Percentiles rank a stretch among this genome's conserved stretches.
phyloP scores from a whole-genome alignment of 345 rosid species.

The Excoecaria cochinchinensis region DNA sequence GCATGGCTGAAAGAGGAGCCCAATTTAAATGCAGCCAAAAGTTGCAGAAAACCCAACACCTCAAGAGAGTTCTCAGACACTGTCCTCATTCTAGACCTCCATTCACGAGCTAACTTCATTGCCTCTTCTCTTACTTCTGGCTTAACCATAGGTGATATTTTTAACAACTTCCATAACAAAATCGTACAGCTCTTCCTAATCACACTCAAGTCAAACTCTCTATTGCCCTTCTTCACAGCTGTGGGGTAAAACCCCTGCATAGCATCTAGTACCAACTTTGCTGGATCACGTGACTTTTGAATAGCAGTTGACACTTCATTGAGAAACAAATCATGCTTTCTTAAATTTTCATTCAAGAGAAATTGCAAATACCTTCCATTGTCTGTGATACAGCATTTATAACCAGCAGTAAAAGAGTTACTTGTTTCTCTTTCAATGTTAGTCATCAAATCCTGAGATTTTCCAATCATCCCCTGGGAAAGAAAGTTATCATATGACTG shows the following conservation, averaged over 20 bases:
- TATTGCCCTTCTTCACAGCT: conserved; percentile 10
- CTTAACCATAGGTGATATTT: conserved; percentile 16
- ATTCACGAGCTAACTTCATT: conserved; percentile 24
- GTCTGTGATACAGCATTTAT: conserved; percentile 1
- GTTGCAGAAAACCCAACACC: conserved; percentile 44
- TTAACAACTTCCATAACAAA: conserved; percentile 24
- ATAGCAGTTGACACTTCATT: conserved; percentile 18
- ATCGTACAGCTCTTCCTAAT: conserved; percentile 20
- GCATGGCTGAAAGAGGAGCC: conserved; percentile 28
- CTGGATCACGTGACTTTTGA: conserved; percentile 33
- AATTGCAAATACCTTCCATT: conserved; percentile 27
- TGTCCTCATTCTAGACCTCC: conserved; percentile 40
- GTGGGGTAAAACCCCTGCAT: conserved; percentile 29
- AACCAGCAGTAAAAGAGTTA: conserved; percentile 12
- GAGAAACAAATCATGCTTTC: conserved; percentile 12
- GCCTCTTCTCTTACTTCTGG: conserved; percentile 31
- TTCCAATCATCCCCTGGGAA: background rate
- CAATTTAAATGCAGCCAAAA: conserved; percentile 44
- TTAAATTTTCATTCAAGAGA: conserved; percentile 23
- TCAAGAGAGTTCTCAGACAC: conserved; percentile 33
- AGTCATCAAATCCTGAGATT: background rate
- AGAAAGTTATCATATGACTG: conserved; percentile 11
- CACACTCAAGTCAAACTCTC: conserved; percentile 11
- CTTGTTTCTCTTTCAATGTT: background rate
- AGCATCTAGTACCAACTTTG: conserved; percentile 33